A percentile compares a stretch with the other conserved stretches of the same genome.
These are phyloP conservation scores for Naganishia sp. DNA, from an alignment of 1,284 basidiomycete species.

Conservation along the genomic window DNA sequence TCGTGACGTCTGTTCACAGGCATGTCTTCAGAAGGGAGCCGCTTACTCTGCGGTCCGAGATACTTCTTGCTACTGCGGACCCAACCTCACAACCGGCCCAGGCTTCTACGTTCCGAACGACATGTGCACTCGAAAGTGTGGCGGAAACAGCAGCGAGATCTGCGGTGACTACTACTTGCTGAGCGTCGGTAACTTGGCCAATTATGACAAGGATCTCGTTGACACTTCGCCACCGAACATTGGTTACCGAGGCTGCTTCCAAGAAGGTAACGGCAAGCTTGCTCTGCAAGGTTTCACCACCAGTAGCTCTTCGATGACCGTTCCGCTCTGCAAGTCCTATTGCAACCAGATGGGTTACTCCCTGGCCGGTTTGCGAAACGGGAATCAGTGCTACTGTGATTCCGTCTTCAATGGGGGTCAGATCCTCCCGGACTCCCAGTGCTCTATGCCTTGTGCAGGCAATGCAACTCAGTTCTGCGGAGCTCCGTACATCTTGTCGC, in stretches of 20 bases:
- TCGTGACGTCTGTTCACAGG: constrained; percentile 31
- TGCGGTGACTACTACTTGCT: constrained; percentile 28
- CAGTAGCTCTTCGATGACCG: constrained; percentile 24
- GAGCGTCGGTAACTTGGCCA: constrained; percentile 25
- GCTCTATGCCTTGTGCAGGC: constrained; percentile 39
- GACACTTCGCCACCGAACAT: constrained; percentile 17
- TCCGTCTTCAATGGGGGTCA: constrained; percentile 20
- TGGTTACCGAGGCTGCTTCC: constrained; percentile 31
- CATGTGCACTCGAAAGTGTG: constrained; percentile 25
- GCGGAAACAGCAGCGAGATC: constrained; percentile 29
- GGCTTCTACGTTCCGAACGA: constrained; percentile 27
- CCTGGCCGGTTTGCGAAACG: constrained; percentile 37
- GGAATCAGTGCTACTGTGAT: constrained; percentile 36
- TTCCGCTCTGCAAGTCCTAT: constrained; percentile 26
- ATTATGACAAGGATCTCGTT: constrained; percentile 24
- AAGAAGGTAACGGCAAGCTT: constrained; percentile 23
- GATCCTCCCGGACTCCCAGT: constrained; percentile 22
- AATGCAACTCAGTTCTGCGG: constrained; percentile 42
- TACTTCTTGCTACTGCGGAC: constrained; percentile 21
- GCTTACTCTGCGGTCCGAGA: constrained; percentile 35
- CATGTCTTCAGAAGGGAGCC: constrained; percentile 36
- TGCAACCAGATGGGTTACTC: constrained; percentile 36
- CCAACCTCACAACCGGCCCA: constrained; percentile 8
- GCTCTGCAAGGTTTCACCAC: constrained; percentile 17
- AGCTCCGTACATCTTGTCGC: constrained; percentile 30